Conservation (phyloP, 106 monocot genomes). For the Iris macrosiphon region DNA sequence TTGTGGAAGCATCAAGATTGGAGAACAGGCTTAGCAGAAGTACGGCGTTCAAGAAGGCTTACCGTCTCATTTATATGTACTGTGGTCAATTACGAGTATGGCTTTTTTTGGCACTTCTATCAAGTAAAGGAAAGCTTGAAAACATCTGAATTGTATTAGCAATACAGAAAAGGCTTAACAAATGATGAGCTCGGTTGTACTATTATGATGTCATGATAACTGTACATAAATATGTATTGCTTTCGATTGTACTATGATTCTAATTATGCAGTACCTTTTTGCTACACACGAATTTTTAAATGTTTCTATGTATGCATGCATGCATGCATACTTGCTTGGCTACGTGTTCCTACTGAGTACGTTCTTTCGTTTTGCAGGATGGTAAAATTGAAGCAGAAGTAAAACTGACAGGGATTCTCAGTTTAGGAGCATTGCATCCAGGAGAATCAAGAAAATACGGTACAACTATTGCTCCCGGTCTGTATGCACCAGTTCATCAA, state of each 20-base stretch:
- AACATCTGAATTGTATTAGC: too few relatives aligned
- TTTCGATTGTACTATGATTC: too few relatives aligned
- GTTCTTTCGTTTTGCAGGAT: slow-evolving; percentile 43
- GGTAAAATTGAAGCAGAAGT: slow-evolving; percentile 99
- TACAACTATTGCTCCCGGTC: slow-evolving; percentile 91
- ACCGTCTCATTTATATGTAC: slow-evolving; percentile 98
- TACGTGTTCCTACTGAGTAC: not conserved
- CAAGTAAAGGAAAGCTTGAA: too few relatives aligned
- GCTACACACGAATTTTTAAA: too few relatives aligned
- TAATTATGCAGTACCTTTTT: too few relatives aligned
- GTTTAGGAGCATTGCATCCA: slow-evolving; percentile 81
- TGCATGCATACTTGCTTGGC: too few relatives aligned
- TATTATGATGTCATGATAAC: too few relatives aligned
- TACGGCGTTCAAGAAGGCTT: slow-evolving; percentile 88
- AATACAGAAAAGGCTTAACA: too few relatives aligned
- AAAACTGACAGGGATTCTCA: slow-evolving; percentile 93
- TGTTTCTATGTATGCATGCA: too few relatives aligned
- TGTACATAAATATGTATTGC: not conserved
- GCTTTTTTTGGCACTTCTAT: slow-evolving; percentile 97
- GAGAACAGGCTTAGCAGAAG: slow-evolving; percentile 97
- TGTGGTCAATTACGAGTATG: slow-evolving; percentile 97
- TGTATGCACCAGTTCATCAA: slow-evolving; percentile 99
- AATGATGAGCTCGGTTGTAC: too few relatives aligned
- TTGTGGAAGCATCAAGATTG: slow-evolving; percentile 99
- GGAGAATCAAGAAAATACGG: slow-evolving; percentile 96